phyloP scores from a whole-genome alignment of 768 basidiomycete genomes.

The Leccinellum luteum region DNA sequence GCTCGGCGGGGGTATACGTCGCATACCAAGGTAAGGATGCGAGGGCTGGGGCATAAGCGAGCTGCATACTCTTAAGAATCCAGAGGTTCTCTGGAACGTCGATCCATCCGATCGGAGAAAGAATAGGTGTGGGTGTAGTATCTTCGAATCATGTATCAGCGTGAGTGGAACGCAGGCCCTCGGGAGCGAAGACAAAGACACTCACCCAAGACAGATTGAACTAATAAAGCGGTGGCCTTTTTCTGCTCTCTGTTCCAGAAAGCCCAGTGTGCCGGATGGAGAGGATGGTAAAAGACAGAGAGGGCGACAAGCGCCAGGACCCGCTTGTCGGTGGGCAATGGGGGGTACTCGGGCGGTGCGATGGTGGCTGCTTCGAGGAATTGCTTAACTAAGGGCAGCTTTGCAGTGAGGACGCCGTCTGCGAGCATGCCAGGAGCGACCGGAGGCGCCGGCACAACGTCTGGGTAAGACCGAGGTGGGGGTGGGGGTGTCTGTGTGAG shows the following conservation, averaged over 20 bases:
- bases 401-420: constrained; percentile 44
- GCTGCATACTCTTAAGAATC: constrained; percentile 32
- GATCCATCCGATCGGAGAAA: constrained; percentile 37
- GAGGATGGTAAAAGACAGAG: constrained; percentile 52
- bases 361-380: constrained; percentile 43
- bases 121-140: constrained; percentile 30
- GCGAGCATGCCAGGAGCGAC: constrained; percentile 37
- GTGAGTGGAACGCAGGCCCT: constrained; percentile 4
- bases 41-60: constrained; percentile 27
- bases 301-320: constrained; percentile 61
- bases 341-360: constrained; percentile 41
- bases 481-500: constrained; percentile 22
- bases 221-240: constrained; percentile 46
- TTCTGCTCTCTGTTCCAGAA: constrained; percentile 58
- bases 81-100: constrained; percentile 33
- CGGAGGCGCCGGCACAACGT: constrained; percentile 19
- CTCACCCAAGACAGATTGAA: constrained; percentile 56
- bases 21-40: constrained; percentile 29
- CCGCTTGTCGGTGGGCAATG: constrained; percentile 37
- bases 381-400: constrained; percentile 44
- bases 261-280: constrained; percentile 59
- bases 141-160: constrained; percentile 19
- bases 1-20: constrained; percentile 29
- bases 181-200: constrained; percentile 11
- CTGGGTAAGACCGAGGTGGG: constrained; percentile 21